These are phyloP conservation scores for Erodium moschatum DNA, from an alignment of 441 rosid genomes.

Conservation along the genomic window DNA sequence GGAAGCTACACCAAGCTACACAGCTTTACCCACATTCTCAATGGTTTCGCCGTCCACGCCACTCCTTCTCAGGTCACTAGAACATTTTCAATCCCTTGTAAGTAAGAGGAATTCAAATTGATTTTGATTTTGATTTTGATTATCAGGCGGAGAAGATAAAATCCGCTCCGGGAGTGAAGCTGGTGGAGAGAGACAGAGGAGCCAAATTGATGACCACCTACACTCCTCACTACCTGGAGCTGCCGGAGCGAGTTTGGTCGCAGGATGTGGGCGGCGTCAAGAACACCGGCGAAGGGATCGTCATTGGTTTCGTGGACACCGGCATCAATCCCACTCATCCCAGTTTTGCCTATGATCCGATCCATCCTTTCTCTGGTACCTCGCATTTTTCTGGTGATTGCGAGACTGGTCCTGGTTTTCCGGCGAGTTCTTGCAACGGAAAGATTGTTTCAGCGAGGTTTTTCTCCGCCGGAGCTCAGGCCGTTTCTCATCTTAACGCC, in stretches of 20 bases:
- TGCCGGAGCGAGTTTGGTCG: constrained; percentile 51
- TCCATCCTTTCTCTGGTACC: constrained; percentile 31
- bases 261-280: constrained; percentile 31
- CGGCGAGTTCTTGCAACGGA: constrained; percentile 54
- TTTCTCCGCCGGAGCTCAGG: constrained; percentile 76
- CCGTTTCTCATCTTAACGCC: constrained; percentile 41
- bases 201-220: constrained; percentile 78
- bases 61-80: constrained; percentile 49
- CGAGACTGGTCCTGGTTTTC: constrained; percentile 62
- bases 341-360: constrained; percentile 45
- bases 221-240: constrained; percentile 60
- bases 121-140: not conserved
- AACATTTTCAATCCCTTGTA: too few species aligned
- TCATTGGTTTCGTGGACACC: constrained; percentile 71
- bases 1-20: constrained; percentile 54
- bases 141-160: constrained; percentile 59
- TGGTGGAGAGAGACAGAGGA: constrained; percentile 79
- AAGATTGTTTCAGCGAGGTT: constrained; percentile 69
- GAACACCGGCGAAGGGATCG: constrained; percentile 63
- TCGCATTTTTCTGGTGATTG: constrained; percentile 67
- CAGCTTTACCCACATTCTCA: constrained; percentile 71
- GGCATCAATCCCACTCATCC: constrained; percentile 77
- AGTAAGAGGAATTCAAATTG: not conserved
- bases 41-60: constrained; percentile 62
- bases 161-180: constrained; percentile 40